Conservation (phyloP, 345 rosid genomes). For the Zanthoxylum bungeanum region DNA sequence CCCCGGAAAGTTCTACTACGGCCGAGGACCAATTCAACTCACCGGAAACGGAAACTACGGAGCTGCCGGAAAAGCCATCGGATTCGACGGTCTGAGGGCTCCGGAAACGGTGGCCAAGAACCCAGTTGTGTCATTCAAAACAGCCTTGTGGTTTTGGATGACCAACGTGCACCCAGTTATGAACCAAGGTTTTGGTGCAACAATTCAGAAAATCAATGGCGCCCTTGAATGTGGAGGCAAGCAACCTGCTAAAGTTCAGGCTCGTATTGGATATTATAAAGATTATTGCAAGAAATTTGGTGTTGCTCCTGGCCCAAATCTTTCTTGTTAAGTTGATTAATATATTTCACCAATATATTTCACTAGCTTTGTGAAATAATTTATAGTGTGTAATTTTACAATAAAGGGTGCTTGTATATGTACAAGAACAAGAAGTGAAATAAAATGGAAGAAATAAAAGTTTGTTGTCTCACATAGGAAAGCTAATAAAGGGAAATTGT, state of each 20-base stretch:
- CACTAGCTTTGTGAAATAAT: background rate
- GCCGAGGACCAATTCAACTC: slow-evolving; percentile 58
- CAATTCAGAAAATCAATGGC: slow-evolving; percentile 46
- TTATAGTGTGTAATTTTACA: background rate
- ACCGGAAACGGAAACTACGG: slow-evolving; percentile 63
- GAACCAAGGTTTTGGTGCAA: slow-evolving; percentile 52
- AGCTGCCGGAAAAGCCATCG: slow-evolving; percentile 34
- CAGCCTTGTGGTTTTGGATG: slow-evolving; percentile 62
- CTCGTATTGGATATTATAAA: slow-evolving; percentile 33
- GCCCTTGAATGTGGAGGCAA: slow-evolving; percentile 44
- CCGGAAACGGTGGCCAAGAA: slow-evolving; percentile 44
- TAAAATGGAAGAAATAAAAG: background rate
- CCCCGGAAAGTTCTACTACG: slow-evolving; percentile 39
- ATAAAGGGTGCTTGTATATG: background rate
- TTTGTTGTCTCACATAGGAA: too few species aligned
- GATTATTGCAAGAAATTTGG: slow-evolving; percentile 42
- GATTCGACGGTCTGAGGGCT: slow-evolving; percentile 30
- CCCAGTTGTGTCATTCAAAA: slow-evolving; percentile 39
- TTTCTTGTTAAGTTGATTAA: slow-evolving; percentile 28
- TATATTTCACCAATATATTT: background rate
- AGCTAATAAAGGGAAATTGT: too few species aligned
- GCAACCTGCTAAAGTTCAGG: slow-evolving; percentile 24
- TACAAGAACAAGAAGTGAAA: too few species aligned
- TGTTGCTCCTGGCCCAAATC: slow-evolving; percentile 34
- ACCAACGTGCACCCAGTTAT: slow-evolving; percentile 34